Base-by-base conservation (phyloP, 2,329 filamentous ascomycete genomes). In the Zymoseptoria ardabiliae region DNA sequence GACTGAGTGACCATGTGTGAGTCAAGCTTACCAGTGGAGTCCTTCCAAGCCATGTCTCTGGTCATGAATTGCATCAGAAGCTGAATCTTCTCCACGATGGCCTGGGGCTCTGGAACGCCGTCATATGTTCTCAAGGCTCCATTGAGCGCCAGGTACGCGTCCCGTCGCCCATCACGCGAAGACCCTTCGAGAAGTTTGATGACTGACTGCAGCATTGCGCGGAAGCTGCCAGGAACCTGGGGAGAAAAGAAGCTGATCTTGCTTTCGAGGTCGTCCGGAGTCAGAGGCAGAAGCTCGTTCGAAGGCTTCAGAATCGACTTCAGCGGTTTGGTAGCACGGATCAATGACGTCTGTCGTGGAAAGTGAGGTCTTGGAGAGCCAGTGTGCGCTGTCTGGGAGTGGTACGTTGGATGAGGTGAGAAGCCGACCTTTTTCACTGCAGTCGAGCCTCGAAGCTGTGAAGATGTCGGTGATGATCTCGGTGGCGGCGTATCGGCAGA, bases 81-180 rank as follows among this genome's bases (percentile, higher is more conserved):
- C 10, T 82, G 81, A 80, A 97, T 87, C 73, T 94, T 95, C 55
- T 84, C 83, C 59, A 85, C 82, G 57, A 96, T 78, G 10, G 86
- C 85, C 58, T 88, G 83, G 41, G 85, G 78, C 65, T 94, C 88
- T 0, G 91, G 91, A 13, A 95, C 77, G 65, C 90, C 89, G 63
- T 92, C 90, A 59, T 93, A 96, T 5, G 88, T 83, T 71, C 90
- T 89, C 66, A 97, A 78, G 3, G 87, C 86, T 35, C 85, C 82
- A 30, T 88, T 84, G 51, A 99, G 79, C 68, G 88, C 88, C 71
- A 87, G 85, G 70, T 99, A 97, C 54, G 92, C 90, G 75, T 99
- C 94, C 30, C 94, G 75, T 65, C 88, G 88, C 11, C 85, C 86
- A 59, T 85, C 82, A 56, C 87, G 81, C 65, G 91, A 88, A 28